Percentiles rank a stretch among this genome's conserved stretches.
Evolutionary conservation across 2,329 filamentous ascomycete species (phyloP).

Genomic region (Ceratocystis ficicola): DNA sequence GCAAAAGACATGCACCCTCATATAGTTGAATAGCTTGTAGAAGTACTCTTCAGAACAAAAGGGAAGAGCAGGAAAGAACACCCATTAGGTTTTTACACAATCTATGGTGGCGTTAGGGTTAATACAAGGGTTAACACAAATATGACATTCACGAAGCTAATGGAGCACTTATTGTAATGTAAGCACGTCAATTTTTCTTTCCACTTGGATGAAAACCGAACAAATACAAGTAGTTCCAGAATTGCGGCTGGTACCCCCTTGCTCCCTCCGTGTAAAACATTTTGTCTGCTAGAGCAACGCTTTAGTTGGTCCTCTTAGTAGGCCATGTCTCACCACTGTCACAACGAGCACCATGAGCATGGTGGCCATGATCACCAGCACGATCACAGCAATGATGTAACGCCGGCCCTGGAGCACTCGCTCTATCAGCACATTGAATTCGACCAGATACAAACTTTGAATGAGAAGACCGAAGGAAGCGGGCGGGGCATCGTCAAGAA

Average conservation of each 20-base stretch:
- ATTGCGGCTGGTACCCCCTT: no score
- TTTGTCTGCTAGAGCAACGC: background rate
- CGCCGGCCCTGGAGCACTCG: conserved; percentile 77
- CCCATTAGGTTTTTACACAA: no score
- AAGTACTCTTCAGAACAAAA: no score
- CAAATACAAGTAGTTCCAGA: no score
- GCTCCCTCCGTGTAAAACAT: background rate
- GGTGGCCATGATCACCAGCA: conserved; percentile 50
- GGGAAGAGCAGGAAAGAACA: no score
- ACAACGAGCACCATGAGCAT: conserved; percentile 40
- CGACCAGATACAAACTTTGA: conserved; percentile 69
- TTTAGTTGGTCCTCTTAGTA: background rate
- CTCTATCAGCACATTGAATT: conserved; percentile 91
- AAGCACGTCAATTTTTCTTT: no score
- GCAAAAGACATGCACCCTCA: no score
- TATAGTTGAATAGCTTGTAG: no score
- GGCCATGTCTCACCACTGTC: conserved; percentile 39
- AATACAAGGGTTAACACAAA: conserved; percentile 9
- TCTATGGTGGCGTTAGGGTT: conserved; percentile 5
- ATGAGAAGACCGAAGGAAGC: conserved; percentile 57
- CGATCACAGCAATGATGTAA: conserved; percentile 85
- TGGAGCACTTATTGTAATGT: no score
- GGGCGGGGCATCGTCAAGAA: conserved; percentile 74
- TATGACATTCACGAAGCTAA: no score
- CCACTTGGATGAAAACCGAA: no score